Conservation (phyloP, 345 rosid genomes). For the Syzygium oleosum region DNA sequence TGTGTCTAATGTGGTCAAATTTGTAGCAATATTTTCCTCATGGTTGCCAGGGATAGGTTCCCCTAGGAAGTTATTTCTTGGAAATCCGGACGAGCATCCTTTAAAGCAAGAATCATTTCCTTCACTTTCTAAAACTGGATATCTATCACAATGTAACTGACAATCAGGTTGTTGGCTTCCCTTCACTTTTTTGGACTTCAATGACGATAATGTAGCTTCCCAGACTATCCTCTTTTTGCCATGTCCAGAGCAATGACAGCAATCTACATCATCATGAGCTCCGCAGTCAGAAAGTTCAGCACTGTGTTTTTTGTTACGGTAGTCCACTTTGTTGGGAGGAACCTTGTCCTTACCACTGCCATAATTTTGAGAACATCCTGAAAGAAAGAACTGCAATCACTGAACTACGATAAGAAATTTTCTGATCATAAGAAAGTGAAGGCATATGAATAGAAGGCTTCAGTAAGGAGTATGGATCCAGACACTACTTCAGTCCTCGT, state of each 20-base stretch:
- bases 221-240: slow-evolving; percentile 47
- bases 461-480: not conserved
- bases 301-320: slow-evolving; percentile 12
- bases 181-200: slow-evolving; percentile 68
- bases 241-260: slow-evolving; percentile 25
- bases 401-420: not conserved
- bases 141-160: slow-evolving; percentile 9
- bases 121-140: slow-evolving; percentile 12
- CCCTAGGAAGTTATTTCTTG: slow-evolving; percentile 8
- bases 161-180: slow-evolving; percentile 39
- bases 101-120: slow-evolving; percentile 5
- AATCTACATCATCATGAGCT: slow-evolving; percentile 22
- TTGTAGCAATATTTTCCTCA: slow-evolving; percentile 13
- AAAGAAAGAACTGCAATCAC: slow-evolving; percentile 16
- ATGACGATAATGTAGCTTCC: slow-evolving; percentile 68
- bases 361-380: not conserved
- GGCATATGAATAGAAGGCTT: not conserved
- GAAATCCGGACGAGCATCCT: slow-evolving; percentile 14
- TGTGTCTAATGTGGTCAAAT: slow-evolving; percentile 6
- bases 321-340: slow-evolving; percentile 12
- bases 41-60: slow-evolving; percentile 16
- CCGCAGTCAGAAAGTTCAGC: slow-evolving; percentile 13
- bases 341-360: not conserved
- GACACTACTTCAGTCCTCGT: not conserved
- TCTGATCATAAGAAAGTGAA: not conserved